A percentile compares a stretch with the other conserved stretches of the same genome.
phyloP scores from a whole-genome alignment of 176 grass and related monocot species.

The Oryza meridionalis region DNA sequence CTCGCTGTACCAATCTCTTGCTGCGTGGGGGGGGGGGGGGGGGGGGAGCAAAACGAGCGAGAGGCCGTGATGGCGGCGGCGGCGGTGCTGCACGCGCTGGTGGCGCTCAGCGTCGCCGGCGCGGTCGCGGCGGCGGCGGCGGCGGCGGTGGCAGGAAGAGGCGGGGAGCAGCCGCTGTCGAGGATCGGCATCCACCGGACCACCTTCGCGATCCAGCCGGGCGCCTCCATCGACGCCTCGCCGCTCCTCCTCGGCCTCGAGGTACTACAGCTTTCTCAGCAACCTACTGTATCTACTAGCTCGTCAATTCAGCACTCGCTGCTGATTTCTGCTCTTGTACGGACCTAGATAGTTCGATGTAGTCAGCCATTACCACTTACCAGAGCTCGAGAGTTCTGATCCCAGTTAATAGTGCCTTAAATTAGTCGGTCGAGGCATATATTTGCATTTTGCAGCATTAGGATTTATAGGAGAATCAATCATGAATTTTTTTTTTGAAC shows the following conservation, averaged over 20 bases:
- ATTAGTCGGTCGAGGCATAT: background rate
- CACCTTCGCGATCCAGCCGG: constrained; percentile 50
- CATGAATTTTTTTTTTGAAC: background rate
- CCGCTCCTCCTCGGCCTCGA: constrained; percentile 66
- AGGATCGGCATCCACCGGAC: constrained; percentile 73
- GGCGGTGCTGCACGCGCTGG: constrained; percentile 29
- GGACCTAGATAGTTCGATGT: too few relatives aligned
- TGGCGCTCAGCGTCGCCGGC: background rate
- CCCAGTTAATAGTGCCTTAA: background rate
- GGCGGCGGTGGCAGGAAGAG: background rate
- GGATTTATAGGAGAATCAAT: background rate
- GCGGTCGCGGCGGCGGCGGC: background rate
- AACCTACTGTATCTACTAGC: background rate
- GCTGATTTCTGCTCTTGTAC: background rate
- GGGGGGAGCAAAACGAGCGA: background rate
- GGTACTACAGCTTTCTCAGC: constrained; percentile 45
- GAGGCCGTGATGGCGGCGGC: constrained; percentile 24
- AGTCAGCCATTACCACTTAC: background rate
- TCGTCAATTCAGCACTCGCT: background rate
- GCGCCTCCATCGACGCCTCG: constrained; percentile 59
- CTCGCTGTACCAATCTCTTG: background rate
- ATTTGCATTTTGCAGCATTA: constrained; percentile 20
- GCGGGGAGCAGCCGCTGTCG: constrained; percentile 74
- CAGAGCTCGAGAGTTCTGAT: background rate
- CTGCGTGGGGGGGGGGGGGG: background rate